Evolutionary conservation across 2,329 filamentous ascomycete genomes (phyloP).

Genomic region (Alternaria arbusti): DNA sequence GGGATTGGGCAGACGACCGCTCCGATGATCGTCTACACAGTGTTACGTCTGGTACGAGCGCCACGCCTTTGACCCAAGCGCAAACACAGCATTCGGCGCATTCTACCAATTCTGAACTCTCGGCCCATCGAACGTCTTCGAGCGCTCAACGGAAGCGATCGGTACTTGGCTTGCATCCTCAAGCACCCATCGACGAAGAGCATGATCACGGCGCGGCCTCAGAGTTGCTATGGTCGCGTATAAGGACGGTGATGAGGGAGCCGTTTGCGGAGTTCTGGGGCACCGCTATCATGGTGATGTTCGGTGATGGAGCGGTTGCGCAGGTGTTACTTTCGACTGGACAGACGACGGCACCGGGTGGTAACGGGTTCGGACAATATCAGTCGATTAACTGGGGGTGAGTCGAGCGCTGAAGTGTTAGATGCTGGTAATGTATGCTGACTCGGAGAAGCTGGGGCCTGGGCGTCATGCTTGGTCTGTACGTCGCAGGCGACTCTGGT

Average conservation of each 20-base stretch:
- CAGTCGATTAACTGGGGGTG: slow-evolving; percentile 53
- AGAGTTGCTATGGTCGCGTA: slow-evolving; percentile 47
- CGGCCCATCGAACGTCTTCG: slow-evolving; percentile 27
- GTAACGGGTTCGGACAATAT: slow-evolving; percentile 51
- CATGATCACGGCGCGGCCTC: slow-evolving; percentile 47
- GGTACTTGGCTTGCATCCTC: slow-evolving; percentile 47
- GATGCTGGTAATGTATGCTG: not conserved
- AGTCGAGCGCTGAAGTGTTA: not conserved
- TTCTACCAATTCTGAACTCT: slow-evolving; percentile 12
- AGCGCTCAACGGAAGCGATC: slow-evolving; percentile 32
- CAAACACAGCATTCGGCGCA: slow-evolving; percentile 25
- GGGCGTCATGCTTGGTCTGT: slow-evolving; percentile 60
- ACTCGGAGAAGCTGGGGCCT: slow-evolving; percentile 41
- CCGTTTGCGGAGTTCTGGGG: slow-evolving; percentile 56
- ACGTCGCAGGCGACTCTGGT: slow-evolving; percentile 69
- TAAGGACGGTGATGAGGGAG: slow-evolving; percentile 49
- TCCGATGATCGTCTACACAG: slow-evolving; percentile 14
- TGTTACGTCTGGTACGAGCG: slow-evolving; percentile 15
- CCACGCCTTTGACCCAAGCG: slow-evolving; percentile 20
- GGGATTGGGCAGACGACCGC: slow-evolving; percentile 26
- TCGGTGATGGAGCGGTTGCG: slow-evolving; percentile 54
- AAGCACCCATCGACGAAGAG: slow-evolving; percentile 51
- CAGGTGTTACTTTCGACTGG: slow-evolving; percentile 51
- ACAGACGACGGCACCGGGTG: slow-evolving; percentile 49
- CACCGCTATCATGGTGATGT: slow-evolving; percentile 51